Percentiles rank a stretch among this genome's conserved stretches.
Conservation (phyloP, 2,329 filamentous ascomycete species). For the Bipolaris bicolor region DNA sequence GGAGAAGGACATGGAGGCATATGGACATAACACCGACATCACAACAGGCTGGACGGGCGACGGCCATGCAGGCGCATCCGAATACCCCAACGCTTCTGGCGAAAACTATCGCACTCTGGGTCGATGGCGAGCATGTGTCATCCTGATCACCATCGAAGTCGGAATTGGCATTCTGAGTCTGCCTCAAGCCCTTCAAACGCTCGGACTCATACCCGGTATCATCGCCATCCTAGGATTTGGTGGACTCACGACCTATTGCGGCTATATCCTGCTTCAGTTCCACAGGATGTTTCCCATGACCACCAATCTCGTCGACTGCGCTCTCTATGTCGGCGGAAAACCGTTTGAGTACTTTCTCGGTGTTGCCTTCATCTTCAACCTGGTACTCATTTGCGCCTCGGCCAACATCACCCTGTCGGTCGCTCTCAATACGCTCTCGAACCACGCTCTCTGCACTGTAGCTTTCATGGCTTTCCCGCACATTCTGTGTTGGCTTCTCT, state of each 20-base stretch:
- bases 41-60: slow-evolving; percentile 36
- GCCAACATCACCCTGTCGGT: slow-evolving; percentile 54
- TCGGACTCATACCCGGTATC: slow-evolving; percentile 40
- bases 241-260: slow-evolving; percentile 34
- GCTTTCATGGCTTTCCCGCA: slow-evolving; percentile 67
- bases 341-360: slow-evolving; percentile 36
- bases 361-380: slow-evolving; percentile 34
- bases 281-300: slow-evolving; percentile 37
- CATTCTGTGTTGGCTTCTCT: slow-evolving; percentile 64
- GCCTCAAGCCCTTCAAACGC: slow-evolving; percentile 36
- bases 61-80: slow-evolving; percentile 28
- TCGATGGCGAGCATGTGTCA: slow-evolving; percentile 38
- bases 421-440: slow-evolving; percentile 68
- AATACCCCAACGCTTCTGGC: slow-evolving; percentile 25
- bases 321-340: slow-evolving; percentile 34
- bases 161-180: slow-evolving; percentile 39
- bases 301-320: slow-evolving; percentile 40
- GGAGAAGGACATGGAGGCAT: slow-evolving; percentile 27
- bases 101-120: slow-evolving; percentile 38
- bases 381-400: slow-evolving; percentile 37
- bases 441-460: slow-evolving; percentile 68
- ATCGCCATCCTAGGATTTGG: slow-evolving; percentile 41
- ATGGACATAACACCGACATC: slow-evolving; percentile 33
- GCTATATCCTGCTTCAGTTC: slow-evolving; percentile 36
- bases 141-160: slow-evolving; percentile 41